Conservation (phyloP, 1,284 basidiomycete genomes). For the Moesziomyces aphidis region DNA sequence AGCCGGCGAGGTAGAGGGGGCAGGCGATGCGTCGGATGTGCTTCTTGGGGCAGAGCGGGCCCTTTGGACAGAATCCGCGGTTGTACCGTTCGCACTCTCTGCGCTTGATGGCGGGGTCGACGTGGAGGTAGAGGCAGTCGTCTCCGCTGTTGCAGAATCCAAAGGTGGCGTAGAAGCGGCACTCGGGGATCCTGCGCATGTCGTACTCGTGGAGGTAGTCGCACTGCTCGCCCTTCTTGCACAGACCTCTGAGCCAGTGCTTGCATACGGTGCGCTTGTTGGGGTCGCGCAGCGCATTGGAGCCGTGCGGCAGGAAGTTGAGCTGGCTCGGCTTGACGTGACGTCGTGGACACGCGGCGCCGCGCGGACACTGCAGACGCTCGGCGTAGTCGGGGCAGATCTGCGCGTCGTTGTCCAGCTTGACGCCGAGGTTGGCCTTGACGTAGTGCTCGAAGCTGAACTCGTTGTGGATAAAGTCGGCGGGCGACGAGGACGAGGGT, state of each 20-base stretch:
- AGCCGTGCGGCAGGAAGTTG: conserved; percentile 38
- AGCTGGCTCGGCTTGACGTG: conserved; percentile 48
- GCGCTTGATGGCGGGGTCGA: conserved; percentile 85
- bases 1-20: conserved; percentile 89
- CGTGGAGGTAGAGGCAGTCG: conserved; percentile 97
- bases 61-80: conserved; percentile 83
- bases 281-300: conserved; percentile 50
- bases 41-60: conserved; percentile 88
- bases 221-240: conserved; percentile 98
- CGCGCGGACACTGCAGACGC: conserved; percentile 44
- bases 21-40: conserved; percentile 92
- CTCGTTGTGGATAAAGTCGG: conserved; percentile 91
- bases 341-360: conserved; percentile 47
- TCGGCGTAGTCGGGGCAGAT: conserved; percentile 54
- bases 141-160: conserved; percentile 98
- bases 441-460: conserved; percentile 85
- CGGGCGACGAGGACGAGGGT: conserved; percentile 27
- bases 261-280: conserved; percentile 86
- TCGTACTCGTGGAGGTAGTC: conserved; percentile 99
- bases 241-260: conserved; percentile 97
- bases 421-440: conserved; percentile 85
- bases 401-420: conserved; percentile 86
- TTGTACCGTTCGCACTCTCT: conserved; percentile 93
- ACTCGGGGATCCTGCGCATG: conserved; percentile 97
- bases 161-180: conserved; percentile 98